Base-by-base conservation (phyloP, 192 early-diverging fungal species). In the Backusella luteola region DNA sequence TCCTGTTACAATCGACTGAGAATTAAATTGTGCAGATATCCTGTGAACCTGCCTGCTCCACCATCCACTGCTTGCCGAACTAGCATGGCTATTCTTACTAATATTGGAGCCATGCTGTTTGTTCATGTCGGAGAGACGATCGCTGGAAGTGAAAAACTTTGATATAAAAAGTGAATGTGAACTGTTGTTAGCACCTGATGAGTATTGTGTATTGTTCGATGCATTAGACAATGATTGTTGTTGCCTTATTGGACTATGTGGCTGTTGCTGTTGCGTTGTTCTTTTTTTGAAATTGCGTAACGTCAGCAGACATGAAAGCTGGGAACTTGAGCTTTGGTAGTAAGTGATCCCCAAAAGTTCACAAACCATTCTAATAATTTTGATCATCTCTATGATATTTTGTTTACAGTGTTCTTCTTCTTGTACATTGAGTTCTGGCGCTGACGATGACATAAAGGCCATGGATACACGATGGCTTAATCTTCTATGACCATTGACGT, bases 261-360 rank as follows among this genome's bases (percentile, higher is more conserved):
- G 34, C n/a, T 34, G 68, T 39, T 23, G 34, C 3, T 23, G 38
- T 42, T 34, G 38, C 29, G 68, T 7, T 42, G n/a, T 44, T 32
- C 42, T 41, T 19, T 71, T 72, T 36, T 49, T 71, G 44, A 46
- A 49, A 26, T 81, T 78, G 8, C 68, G 68, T 29, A 81, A 63
- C n/a, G 75, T 81, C 15, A 81, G 41, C 32, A 81, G 44, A 42
- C 80, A 81, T 26, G 32, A 17, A 12, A 81, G 56, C 32, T 66
- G 76, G 7, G 72, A 70, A 41, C 35, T 44, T 1, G 73, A 69
- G 29, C 26, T 41, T 34, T 81, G 80, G 26, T 69, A 52, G 56
- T 78, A 81, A 6, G 73, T 81, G 34, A 81, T 39, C 1, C 80
- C 80, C 11, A 81, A 69, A 36, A 81, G 59, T 67, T 81, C 80